These are phyloP conservation scores for Paramecium bursaria DNA, from an alignment of 73 alveolate genomes.

Conservation along the genomic window DNA sequence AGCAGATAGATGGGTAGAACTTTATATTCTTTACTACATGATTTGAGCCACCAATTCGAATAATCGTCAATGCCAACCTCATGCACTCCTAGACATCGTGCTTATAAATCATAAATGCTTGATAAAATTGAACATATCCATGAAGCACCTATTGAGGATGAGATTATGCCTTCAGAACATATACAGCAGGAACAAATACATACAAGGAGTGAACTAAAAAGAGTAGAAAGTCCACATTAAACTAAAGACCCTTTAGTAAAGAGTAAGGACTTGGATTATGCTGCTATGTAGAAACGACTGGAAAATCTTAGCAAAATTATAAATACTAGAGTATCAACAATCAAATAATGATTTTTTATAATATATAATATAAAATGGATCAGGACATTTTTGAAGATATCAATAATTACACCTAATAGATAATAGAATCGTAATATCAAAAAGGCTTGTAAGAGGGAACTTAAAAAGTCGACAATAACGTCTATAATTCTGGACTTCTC, in stretches of 20 bases:
- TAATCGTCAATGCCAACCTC: background rate
- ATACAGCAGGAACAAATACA: constrained; percentile 4
- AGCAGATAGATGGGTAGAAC: constrained; percentile 50
- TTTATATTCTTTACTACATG: constrained; percentile 27
- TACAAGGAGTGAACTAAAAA: constrained; percentile 3
- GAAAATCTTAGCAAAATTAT: too few relatives aligned
- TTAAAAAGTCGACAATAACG: background rate
- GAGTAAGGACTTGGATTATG: background rate
- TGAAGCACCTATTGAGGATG: constrained; percentile 15
- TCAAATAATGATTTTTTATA: too few relatives aligned
- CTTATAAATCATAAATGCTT: background rate
- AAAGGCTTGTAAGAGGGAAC: background rate
- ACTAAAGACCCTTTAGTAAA: constrained; percentile 15
- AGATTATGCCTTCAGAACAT: constrained; percentile 22
- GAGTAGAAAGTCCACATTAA: constrained; percentile 20
- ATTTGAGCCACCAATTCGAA: background rate
- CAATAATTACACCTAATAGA: too few relatives aligned
- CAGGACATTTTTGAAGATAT: too few relatives aligned
- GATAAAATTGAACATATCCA: background rate
- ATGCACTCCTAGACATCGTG: background rate
- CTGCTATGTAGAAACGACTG: too few relatives aligned
- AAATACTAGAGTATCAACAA: too few relatives aligned
- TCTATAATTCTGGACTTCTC: background rate
- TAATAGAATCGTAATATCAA: too few relatives aligned
- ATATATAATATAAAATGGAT: too few relatives aligned